A percentile compares a stretch with the other conserved stretches of the same genome.
Conservation (phyloP, 2,329 filamentous ascomycete genomes). For the Harringtonia aguacate region DNA sequence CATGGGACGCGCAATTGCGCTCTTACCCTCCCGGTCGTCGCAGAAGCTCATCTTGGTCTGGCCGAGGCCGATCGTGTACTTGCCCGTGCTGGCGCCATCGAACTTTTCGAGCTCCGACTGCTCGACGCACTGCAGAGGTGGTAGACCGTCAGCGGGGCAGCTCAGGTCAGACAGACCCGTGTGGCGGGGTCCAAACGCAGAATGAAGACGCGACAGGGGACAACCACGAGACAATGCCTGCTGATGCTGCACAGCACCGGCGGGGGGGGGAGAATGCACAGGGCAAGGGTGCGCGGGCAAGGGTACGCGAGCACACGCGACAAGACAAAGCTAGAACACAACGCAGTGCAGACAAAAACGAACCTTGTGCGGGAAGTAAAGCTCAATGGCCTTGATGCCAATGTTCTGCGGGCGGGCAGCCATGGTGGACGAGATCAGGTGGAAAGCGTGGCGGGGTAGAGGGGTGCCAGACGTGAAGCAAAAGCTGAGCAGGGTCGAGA, state of each 20-base stretch:
- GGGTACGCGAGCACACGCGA: too few relatives aligned
- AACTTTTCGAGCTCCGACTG: constrained; percentile 76
- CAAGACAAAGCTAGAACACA: neutral
- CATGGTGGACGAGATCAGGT: constrained; percentile 36
- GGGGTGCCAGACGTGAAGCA: neutral
- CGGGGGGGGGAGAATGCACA: too few relatives aligned
- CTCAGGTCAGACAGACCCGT: neutral
- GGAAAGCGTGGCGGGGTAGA: neutral
- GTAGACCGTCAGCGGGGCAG: neutral
- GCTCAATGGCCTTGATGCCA: constrained; percentile 87
- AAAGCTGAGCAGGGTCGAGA: neutral
- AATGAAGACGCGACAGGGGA: neutral
- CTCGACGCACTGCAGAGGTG: constrained; percentile 60
- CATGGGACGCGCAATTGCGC: too few relatives aligned
- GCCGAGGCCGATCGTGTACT: constrained; percentile 85
- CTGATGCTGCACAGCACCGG: too few relatives aligned
- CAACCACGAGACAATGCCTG: neutral
- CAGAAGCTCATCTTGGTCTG: constrained; percentile 92
- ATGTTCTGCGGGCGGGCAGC: constrained; percentile 73
- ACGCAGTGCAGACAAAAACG: constrained; percentile 18
- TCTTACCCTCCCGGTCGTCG: constrained; percentile 76
- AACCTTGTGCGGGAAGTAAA: constrained; percentile 82
- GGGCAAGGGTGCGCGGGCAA: too few relatives aligned
- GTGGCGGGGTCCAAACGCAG: neutral
- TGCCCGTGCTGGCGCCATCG: constrained; percentile 70